Conservation (phyloP, 75 land plant genomes). For the Selaginella moellendorffii region DNA sequence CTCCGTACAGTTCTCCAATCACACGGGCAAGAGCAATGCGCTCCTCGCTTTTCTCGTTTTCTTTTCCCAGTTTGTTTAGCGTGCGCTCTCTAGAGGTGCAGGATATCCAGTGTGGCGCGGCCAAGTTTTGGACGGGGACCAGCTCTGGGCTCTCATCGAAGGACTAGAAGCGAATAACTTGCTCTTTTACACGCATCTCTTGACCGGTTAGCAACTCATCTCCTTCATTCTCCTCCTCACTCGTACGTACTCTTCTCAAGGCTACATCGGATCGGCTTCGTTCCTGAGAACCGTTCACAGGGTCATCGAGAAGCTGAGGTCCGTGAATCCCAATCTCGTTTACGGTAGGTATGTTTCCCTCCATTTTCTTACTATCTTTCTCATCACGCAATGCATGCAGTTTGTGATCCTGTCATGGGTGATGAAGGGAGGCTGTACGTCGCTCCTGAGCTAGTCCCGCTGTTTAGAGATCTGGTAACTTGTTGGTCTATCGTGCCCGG, state of each 20-base stretch:
- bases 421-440: slow-evolving; percentile 96
- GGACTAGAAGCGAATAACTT: slow-evolving; percentile 81
- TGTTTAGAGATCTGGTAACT: slow-evolving; percentile 53
- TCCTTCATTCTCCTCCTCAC: slow-evolving; percentile 1
- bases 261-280: slow-evolving; percentile 92
- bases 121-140: slow-evolving; percentile 87
- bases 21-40: slow-evolving; percentile 78
- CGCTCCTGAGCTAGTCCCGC: slow-evolving; percentile 59
- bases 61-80: too few relatives aligned
- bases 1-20: slow-evolving; percentile 97
- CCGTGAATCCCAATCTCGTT: slow-evolving; percentile 60
- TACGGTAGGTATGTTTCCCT: slow-evolving; percentile 46
- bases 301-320: slow-evolving; percentile 65
- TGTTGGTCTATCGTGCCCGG: background rate
- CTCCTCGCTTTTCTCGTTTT: too few relatives aligned
- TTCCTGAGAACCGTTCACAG: slow-evolving; percentile 52
- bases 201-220: slow-evolving; percentile 48
- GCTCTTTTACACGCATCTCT: slow-evolving; percentile 77
- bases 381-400: slow-evolving; percentile 20
- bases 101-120: slow-evolving; percentile 87
- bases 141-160: slow-evolving; percentile 81
- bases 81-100: slow-evolving; percentile 30
- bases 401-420: slow-evolving; percentile 99
- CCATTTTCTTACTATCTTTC: background rate
- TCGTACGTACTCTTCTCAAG: slow-evolving; percentile 35